These are phyloP conservation scores for Hymenotorrendiella dingleyae DNA, from an alignment of 2,329 filamentous ascomycete species.

Conservation along the genomic window DNA sequence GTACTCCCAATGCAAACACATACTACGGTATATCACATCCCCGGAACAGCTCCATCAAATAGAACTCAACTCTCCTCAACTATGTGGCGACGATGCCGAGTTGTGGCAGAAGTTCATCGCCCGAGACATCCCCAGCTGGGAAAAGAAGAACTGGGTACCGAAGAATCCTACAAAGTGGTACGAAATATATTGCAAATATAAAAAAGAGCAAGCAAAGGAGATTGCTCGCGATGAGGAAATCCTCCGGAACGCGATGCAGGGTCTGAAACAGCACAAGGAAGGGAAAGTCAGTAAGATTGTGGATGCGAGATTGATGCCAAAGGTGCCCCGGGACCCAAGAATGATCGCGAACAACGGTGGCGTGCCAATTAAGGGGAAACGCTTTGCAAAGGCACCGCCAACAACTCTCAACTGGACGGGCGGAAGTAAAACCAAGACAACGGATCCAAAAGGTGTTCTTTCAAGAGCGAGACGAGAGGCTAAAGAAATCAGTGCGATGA, in stretches of 20 bases:
- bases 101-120: conserved; percentile 77
- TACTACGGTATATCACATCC: conserved; percentile 67
- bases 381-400: conserved; percentile 26
- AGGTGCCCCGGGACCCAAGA: conserved; percentile 34
- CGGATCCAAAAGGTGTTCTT: conserved; percentile 47
- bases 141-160: conserved; percentile 58
- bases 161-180: conserved; percentile 67
- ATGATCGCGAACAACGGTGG: conserved; percentile 31
- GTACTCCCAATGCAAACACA: conserved; percentile 57
- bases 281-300: conserved; percentile 54
- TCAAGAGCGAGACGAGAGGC: conserved; percentile 51
- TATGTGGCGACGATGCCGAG: conserved; percentile 62
- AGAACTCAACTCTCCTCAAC: conserved; percentile 71
- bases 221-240: conserved; percentile 52
- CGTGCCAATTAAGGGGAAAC: conserved; percentile 21
- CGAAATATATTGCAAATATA: conserved; percentile 68
- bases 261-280: conserved; percentile 51
- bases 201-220: conserved; percentile 50
- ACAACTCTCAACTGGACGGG: conserved; percentile 39
- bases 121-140: conserved; percentile 62
- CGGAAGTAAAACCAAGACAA: conserved; percentile 47
- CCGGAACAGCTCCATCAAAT: conserved; percentile 69
- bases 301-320: conserved; percentile 42
- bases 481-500: conserved; percentile 45
- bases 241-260: conserved; percentile 49